Percentiles rank a stretch among this genome's conserved stretches.
Conservation (phyloP, 768 basidiomycete species). For the Suillus paluster region DNA sequence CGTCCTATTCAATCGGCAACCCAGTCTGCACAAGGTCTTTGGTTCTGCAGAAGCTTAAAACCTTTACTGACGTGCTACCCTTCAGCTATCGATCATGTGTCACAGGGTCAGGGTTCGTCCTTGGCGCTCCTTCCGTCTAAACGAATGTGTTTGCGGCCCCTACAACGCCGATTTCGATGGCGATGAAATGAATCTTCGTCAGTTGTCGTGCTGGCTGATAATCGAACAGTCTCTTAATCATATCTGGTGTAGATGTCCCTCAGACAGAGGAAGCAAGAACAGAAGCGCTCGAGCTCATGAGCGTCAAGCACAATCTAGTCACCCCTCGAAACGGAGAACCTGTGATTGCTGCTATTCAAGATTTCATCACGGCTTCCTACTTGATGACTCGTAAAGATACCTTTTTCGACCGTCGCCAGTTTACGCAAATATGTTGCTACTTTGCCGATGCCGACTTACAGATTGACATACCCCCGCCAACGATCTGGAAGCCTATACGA, state of each 20-base stretch:
- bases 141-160: constrained; percentile 99
- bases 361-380: constrained; percentile 99
- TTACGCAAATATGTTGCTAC: constrained; percentile 96
- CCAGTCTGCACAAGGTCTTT: constrained; percentile 90
- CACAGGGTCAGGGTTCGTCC: constrained; percentile 96
- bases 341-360: constrained; percentile 98
- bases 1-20: constrained; percentile 97
- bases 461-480: constrained; percentile 94
- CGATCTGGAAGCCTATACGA: constrained; percentile 89
- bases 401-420: constrained; percentile 92
- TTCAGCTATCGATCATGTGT: constrained; percentile 95
- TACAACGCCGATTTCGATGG: constrained; percentile 99
- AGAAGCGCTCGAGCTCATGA: constrained; percentile 97
- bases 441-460: constrained; percentile 89
- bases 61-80: constrained; percentile 11
- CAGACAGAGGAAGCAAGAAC: constrained; percentile 99
- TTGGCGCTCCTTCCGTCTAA: constrained; percentile 96
- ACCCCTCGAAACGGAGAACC: constrained; percentile 99
- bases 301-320: constrained; percentile 94
- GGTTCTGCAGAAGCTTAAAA: background rate
- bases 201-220: constrained; percentile 29
- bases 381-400: constrained; percentile 91
- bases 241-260: constrained; percentile 74
- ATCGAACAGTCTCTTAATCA: constrained; percentile 7
- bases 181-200: constrained; percentile 99